Evolutionary conservation across 2,329 filamentous ascomycete species (phyloP).

Genomic region (Huntiella decipiens): DNA sequence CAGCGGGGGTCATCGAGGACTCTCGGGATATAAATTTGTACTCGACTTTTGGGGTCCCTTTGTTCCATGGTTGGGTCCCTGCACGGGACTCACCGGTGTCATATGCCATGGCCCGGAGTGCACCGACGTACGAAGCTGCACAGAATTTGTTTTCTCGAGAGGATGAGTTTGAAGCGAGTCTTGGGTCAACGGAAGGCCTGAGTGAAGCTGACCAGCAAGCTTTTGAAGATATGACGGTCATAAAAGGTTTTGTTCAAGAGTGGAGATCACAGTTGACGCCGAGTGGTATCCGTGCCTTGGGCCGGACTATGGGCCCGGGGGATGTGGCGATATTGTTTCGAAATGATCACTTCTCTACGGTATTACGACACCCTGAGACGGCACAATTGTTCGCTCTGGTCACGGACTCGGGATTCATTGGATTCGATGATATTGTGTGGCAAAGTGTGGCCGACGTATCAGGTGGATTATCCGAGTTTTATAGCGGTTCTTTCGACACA

Average conservation of each 20-base stretch:
- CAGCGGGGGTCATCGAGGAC: constrained; percentile 43
- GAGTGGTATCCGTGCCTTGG: constrained; percentile 60
- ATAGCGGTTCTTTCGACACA: constrained; percentile 73
- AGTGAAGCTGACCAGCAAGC: constrained; percentile 55
- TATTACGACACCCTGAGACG: constrained; percentile 73
- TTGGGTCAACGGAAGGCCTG: constrained; percentile 37
- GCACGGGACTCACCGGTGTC: constrained; percentile 45
- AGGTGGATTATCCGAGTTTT: constrained; percentile 64
- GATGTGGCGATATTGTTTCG: constrained; percentile 81
- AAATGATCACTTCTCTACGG: constrained; percentile 90
- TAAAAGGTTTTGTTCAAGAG: constrained; percentile 61
- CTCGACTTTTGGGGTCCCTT: constrained; percentile 66
- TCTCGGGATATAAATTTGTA: constrained; percentile 85
- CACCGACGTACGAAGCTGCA: constrained; percentile 75
- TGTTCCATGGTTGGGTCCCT: constrained; percentile 89
- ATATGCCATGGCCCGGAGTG: constrained; percentile 51
- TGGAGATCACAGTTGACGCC: constrained; percentile 77
- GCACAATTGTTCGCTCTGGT: constrained; percentile 64
- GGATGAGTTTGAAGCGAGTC: constrained; percentile 69
- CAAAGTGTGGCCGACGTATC: constrained; percentile 80
- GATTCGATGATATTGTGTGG: constrained; percentile 86
- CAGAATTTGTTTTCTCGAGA: constrained; percentile 78
- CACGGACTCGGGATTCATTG: constrained; percentile 78
- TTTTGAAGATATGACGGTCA: constrained; percentile 65
- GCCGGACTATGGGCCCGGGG: constrained; percentile 50